These are phyloP conservation scores for Sporisorium reilianum DNA, from an alignment of 1,284 basidiomycete species.

Conservation along the genomic window DNA sequence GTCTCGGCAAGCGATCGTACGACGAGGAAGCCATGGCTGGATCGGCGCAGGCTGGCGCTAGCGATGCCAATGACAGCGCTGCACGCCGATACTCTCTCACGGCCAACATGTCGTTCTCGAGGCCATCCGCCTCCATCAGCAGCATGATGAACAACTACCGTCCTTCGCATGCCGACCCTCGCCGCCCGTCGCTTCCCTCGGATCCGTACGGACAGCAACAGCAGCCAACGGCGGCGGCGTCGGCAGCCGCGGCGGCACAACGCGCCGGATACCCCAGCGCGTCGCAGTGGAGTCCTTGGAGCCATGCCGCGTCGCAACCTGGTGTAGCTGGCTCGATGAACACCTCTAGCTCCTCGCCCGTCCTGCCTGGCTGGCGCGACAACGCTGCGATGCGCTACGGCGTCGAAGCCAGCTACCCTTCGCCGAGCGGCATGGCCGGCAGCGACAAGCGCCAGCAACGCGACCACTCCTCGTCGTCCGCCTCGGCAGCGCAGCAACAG, in stretches of 20 bases:
- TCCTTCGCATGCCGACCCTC: constrained; percentile 35
- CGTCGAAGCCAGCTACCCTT: constrained; percentile 24
- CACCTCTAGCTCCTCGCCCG: constrained; percentile 25
- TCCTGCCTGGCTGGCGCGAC: constrained; percentile 37
- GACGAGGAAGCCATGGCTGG: constrained; percentile 34
- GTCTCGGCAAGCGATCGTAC: constrained; percentile 46
- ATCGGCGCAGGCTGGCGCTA: constrained; percentile 2
- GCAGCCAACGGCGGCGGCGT: too few species aligned
- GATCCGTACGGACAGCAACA: constrained; percentile 20
- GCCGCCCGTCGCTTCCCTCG: constrained; percentile 40
- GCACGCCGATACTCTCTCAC: constrained; percentile 43
- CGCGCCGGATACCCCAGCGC: constrained; percentile 20
- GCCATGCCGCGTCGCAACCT: constrained; percentile 17
- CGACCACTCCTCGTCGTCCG: constrained; percentile 35
- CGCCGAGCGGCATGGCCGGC: constrained; percentile 35
- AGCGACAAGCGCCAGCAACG: constrained; percentile 45
- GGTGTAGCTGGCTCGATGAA: constrained; percentile 24
- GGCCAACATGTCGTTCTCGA: constrained; percentile 41
- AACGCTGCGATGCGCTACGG: constrained; percentile 30
- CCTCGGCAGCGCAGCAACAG: constrained; percentile 41
- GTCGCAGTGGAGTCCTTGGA: constrained; percentile 39
- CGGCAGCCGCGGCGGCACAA: constrained; percentile 13
- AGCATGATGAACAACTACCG: constrained; percentile 47
- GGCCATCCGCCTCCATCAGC: constrained; percentile 46
- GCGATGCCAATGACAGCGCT: constrained; percentile 25